Evolutionary conservation across 2,329 filamentous ascomycete genomes (phyloP).

Genomic region (Alternaria dauci): DNA sequence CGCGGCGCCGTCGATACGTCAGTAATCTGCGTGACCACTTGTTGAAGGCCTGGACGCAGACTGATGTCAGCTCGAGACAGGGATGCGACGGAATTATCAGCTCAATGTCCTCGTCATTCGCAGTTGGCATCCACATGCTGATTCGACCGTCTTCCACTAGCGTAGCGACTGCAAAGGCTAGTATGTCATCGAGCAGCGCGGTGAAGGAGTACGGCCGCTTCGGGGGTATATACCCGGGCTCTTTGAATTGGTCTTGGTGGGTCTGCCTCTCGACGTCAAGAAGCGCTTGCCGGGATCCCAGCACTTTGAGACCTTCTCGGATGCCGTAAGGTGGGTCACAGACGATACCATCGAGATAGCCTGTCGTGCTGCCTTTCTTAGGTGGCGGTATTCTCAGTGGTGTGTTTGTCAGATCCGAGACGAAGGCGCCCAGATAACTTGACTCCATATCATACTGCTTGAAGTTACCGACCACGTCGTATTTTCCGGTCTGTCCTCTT

Average conservation of each 20-base stretch:
- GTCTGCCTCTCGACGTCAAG: slow-evolving; percentile 34
- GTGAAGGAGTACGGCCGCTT: slow-evolving; percentile 93
- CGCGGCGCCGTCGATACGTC: slow-evolving; percentile 78
- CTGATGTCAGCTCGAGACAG: slow-evolving; percentile 73
- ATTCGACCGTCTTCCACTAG: slow-evolving; percentile 82
- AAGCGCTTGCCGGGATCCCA: slow-evolving; percentile 73
- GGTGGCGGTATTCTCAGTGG: slow-evolving; percentile 63
- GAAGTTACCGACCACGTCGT: slow-evolving; percentile 76
- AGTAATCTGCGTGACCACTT: slow-evolving; percentile 92
- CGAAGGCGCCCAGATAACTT: slow-evolving; percentile 78
- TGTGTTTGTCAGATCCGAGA: slow-evolving; percentile 86
- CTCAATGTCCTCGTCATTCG: slow-evolving; percentile 68
- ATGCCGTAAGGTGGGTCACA: slow-evolving; percentile 98
- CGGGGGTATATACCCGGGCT: slow-evolving; percentile 75
- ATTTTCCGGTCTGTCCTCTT: slow-evolving; percentile 52
- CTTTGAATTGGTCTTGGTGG: slow-evolving; percentile 38
- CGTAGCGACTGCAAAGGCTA: slow-evolving; percentile 79
- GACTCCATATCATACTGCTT: slow-evolving; percentile 77
- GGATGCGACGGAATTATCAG: slow-evolving; percentile 80
- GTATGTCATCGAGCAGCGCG: slow-evolving; percentile 87
- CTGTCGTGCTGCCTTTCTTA: slow-evolving; percentile 18
- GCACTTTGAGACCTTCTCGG: slow-evolving; percentile 85
- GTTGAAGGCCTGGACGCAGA: slow-evolving; percentile 88
- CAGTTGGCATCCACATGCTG: slow-evolving; percentile 97
- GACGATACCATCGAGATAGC: slow-evolving; percentile 85